These are phyloP conservation scores for Viscum album DNA, from an alignment of 177 flowering plant genomes.

Conservation along the genomic window DNA sequence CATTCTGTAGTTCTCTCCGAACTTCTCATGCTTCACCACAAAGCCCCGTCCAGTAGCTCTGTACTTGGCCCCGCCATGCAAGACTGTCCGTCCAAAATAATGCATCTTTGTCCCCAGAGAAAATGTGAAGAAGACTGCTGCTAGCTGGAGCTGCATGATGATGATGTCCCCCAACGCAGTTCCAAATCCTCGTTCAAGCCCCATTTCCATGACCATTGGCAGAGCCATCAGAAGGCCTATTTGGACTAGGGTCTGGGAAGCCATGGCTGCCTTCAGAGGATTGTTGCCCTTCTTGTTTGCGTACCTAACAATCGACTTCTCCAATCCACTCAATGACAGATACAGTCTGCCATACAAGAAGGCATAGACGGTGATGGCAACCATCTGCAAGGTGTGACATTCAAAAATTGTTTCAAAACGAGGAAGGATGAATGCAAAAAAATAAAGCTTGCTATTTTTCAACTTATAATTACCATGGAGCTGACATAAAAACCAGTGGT, in stretches of 20 bases:
- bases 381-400: conserved; percentile 42
- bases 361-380: conserved; percentile 64
- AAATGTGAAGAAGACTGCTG: conserved; percentile 92
- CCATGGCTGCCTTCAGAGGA: conserved; percentile 78
- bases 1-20: conserved; percentile 92
- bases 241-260: conserved; percentile 89
- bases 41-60: conserved; percentile 99
- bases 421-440: not conserved
- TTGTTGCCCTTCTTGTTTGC: conserved; percentile 52
- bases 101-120: conserved; percentile 92
- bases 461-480: conserved; percentile 65
- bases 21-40: conserved; percentile 92
- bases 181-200: conserved; percentile 90
- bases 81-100: conserved; percentile 80
- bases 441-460: not conserved
- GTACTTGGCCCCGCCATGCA: conserved; percentile 98
- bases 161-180: conserved; percentile 73
- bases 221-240: conserved; percentile 71
- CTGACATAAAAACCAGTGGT: conserved; percentile 82
- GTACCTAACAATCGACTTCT: conserved; percentile 47
- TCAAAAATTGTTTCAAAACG: not conserved
- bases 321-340: conserved; percentile 84
- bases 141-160: conserved; percentile 95
- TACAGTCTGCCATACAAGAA: conserved; percentile 82
- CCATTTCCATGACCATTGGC: conserved; percentile 99